Evolutionary conservation across 352 stramenopile species (phyloP), one percentile per base, ranked within the genome.

Genomic region (Globisporangium uncinulatum): DNA sequence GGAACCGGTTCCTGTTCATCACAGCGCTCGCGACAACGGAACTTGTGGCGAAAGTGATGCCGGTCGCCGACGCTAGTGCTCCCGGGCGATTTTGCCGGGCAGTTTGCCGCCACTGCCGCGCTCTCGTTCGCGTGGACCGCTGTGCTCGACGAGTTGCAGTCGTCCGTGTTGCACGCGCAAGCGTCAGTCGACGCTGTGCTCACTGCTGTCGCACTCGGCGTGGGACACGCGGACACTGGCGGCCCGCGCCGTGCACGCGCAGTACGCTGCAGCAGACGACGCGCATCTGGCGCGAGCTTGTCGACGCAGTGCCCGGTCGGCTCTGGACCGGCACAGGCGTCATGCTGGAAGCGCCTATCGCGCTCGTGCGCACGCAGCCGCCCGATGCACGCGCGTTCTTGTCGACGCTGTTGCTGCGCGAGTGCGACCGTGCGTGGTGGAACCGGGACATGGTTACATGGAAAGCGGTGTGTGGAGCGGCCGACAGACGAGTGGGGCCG

Each of bases 301-400:
- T 85, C 21, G 56, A 66, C 10, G 63, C 75, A 29, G 73, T 93
- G 9, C 83, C 83, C 7, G 83, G 83, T 3, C 73, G 79, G 44
- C 63, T 93, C 2, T 93, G 83, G 83, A 79, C 67, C 36, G 81
- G 83, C 43, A 93, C 91, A 48, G 83, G 83, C 13, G 74, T 81
- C 19, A 72, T 91, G 34, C 57, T 93, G 9, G 83, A 93, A 51
- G 78, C 83, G 14, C 69, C 91, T 5, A 76, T 87, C 3, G 65
- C 67, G 4, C 63, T 87, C n/a, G 71, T 73, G 4, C 43, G 51
- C 46, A 62, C 79, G 3, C 59, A 65, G 34, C 42, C 42, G 17
- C n/a, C n/a, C n/a, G 55, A 66, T 31, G 47, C 50, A 0, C 46
- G 54, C 32, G 39, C 61, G 13, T 51, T 51, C 20, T 37, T 90